Conservation (phyloP, 352 stramenopile genomes). For the Pythium dissotocum region DNA sequence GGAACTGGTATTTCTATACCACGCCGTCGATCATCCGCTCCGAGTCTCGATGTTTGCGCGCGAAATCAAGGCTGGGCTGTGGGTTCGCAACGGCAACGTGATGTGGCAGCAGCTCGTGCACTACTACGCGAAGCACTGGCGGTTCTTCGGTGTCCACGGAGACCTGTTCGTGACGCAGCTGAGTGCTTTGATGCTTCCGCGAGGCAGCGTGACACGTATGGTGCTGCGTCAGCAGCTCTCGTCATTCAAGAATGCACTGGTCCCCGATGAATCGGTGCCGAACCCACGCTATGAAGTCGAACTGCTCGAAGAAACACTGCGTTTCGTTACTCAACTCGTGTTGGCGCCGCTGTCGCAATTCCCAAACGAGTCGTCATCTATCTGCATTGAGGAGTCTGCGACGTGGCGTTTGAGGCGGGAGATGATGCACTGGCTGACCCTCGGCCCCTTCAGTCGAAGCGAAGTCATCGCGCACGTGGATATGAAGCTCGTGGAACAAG, state of each 20-base stretch:
- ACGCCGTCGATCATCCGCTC: constrained; percentile 47
- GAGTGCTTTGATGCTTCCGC: constrained; percentile 48
- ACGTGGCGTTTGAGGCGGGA: constrained; percentile 66
- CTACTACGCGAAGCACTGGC: constrained; percentile 83
- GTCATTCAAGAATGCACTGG: constrained; percentile 19
- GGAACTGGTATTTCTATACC: constrained; percentile 51
- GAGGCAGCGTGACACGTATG: constrained; percentile 52
- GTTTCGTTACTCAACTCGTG: constrained; percentile 59
- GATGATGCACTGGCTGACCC: constrained; percentile 75
- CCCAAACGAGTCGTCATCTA: constrained; percentile 30
- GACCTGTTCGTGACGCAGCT: constrained; percentile 75
- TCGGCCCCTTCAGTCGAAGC: constrained; percentile 68
- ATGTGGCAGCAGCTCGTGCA: constrained; percentile 84
- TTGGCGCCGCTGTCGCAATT: constrained; percentile 53
- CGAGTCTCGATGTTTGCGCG: constrained; percentile 64
- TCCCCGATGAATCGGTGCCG: constrained; percentile 25
- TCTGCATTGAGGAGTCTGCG: constrained; percentile 25
- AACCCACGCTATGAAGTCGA: constrained; percentile 46
- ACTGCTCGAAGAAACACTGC: constrained; percentile 63
- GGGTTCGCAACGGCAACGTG: constrained; percentile 75
- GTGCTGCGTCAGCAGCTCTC: constrained; percentile 56
- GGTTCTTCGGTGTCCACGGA: constrained; percentile 70
- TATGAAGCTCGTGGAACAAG: constrained; percentile 73
- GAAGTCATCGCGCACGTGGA: constrained; percentile 66
- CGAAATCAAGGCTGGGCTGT: constrained; percentile 74